Evolutionary conservation across 208 protist genomes (phyloP).

Genomic region (Acanthamoeba royreba): DNA sequence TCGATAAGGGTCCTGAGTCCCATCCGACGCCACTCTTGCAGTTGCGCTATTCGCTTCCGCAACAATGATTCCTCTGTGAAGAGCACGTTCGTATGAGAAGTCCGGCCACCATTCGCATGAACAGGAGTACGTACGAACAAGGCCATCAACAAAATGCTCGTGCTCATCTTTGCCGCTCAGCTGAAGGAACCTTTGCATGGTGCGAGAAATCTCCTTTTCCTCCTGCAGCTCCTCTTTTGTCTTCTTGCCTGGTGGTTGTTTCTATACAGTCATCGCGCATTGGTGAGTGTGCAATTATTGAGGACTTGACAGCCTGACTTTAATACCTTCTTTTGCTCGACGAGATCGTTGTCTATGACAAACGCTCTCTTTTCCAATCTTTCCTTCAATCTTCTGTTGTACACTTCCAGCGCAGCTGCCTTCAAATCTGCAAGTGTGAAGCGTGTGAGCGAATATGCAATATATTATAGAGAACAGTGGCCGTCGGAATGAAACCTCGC

Average conservation of each 20-base stretch:
- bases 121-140: neutral
- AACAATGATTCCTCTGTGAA: neutral
- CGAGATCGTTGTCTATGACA: neutral
- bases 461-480: neutral
- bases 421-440: neutral
- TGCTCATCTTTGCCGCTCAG: neutral
- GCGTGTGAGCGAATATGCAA: neutral
- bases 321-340: neutral
- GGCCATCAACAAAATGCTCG: neutral
- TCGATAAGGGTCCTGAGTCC: neutral
- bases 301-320: neutral
- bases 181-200: constrained; percentile 14
- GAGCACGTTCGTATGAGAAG: neutral
- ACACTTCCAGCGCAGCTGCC: neutral
- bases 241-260: neutral
- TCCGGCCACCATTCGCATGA: neutral
- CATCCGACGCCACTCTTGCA: constrained; percentile 4
- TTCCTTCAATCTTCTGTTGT: constrained; percentile 2
- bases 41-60: constrained; percentile 10
- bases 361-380: neutral
- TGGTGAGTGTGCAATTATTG: neutral
- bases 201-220: neutral
- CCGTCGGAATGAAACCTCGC: neutral
- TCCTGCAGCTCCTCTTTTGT: neutral
- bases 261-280: neutral